Percentiles rank a stretch among this genome's conserved stretches.
phyloP scores from a whole-genome alignment of 2,329 filamentous ascomycete species.

The Epichloe glyceriae region DNA sequence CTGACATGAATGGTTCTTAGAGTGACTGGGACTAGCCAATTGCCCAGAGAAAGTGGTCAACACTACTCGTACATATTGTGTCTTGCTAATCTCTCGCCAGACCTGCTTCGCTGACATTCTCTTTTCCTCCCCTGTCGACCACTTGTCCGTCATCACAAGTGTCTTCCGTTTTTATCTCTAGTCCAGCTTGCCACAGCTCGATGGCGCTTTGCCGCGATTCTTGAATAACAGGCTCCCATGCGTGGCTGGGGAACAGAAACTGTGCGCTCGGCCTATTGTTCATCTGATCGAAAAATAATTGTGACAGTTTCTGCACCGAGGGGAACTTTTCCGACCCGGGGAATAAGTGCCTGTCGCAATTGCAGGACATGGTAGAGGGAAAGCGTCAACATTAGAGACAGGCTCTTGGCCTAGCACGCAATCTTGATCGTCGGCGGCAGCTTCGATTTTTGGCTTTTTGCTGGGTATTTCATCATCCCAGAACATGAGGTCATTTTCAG shows the following conservation, averaged over 20 bases:
- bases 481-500: neutral
- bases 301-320: neutral
- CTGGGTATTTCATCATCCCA: neutral
- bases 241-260: neutral
- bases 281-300: neutral
- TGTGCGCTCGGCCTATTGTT: neutral
- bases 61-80: neutral
- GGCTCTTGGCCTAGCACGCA: neutral
- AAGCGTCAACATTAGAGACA: neutral
- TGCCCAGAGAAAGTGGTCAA: neutral
- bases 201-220: slow-evolving; percentile 1
- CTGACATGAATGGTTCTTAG: neutral
- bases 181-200: slow-evolving; percentile 4
- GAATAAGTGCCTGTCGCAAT: neutral
- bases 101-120: neutral
- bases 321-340: neutral
- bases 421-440: no score
- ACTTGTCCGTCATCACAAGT: neutral
- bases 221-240: neutral
- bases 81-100: neutral
- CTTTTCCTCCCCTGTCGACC: neutral
- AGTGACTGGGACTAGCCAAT: neutral
- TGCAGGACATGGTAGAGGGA: neutral
- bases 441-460: neutral
- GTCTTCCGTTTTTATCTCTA: neutral